A percentile compares a stretch with the other conserved stretches of the same genome.
Conservation (phyloP, 2,329 filamentous ascomycete species). For the Pseudogymnoascus sp. region DNA sequence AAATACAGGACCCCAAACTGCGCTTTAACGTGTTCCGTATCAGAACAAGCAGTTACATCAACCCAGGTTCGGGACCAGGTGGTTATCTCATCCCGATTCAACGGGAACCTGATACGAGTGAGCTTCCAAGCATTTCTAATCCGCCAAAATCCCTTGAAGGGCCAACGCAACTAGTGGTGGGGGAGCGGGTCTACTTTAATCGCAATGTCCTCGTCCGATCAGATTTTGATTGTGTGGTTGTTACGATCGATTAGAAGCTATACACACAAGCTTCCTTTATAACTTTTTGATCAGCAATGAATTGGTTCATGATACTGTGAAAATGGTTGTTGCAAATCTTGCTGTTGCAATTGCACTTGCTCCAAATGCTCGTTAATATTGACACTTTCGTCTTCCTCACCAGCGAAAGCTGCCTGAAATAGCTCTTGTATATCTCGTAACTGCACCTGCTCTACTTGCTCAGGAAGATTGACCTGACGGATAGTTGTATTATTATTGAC, state of each 20-base stretch:
- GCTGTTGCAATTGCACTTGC: too few species aligned
- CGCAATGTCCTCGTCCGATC: not conserved
- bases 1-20: not conserved
- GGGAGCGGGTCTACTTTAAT: not conserved
- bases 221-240: not conserved
- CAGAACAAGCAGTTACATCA: not conserved
- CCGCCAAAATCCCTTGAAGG: not conserved
- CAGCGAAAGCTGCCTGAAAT: too few species aligned
- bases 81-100: slow-evolving; percentile 1
- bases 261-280: too few species aligned
- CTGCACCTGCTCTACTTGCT: too few species aligned
- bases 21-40: not conserved
- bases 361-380: too few species aligned
- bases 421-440: too few species aligned
- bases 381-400: too few species aligned
- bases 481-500: too few species aligned
- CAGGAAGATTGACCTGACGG: too few species aligned
- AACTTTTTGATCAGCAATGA: too few species aligned
- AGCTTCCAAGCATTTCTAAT: not conserved
- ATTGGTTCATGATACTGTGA: too few species aligned
- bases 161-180: not conserved
- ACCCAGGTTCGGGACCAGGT: not conserved
- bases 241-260: not conserved
- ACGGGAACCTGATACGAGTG: not conserved
- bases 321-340: too few species aligned